phyloP scores from a whole-genome alignment of 257 asterid species.

The Solanum tarapatanum region DNA sequence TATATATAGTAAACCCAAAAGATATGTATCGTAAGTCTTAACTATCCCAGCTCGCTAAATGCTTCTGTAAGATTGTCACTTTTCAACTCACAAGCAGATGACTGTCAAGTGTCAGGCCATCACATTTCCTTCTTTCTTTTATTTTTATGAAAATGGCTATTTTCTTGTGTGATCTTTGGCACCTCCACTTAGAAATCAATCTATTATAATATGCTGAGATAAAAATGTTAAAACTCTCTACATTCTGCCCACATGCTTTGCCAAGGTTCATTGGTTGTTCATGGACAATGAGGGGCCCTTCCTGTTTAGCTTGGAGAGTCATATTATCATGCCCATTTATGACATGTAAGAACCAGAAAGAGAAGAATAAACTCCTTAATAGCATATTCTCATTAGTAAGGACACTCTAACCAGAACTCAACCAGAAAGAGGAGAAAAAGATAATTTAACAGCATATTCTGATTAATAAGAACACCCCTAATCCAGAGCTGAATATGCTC shows the following conservation, averaged over 20 bases:
- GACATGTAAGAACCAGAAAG: background rate
- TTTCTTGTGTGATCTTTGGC: background rate
- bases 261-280: background rate
- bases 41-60: background rate
- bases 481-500: background rate
- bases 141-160: background rate
- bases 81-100: background rate
- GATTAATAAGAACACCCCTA: background rate
- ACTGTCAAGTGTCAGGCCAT: background rate
- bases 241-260: background rate
- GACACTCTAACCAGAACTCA: background rate
- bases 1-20: background rate
- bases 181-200: background rate
- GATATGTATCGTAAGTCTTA: background rate
- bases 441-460: background rate
- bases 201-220: background rate
- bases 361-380: background rate
- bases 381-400: background rate
- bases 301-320: background rate
- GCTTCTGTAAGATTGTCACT: background rate
- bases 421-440: background rate
- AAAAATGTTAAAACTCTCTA: background rate
- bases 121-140: background rate
- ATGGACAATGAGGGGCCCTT: background rate
- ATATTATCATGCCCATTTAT: background rate